Conservation (phyloP, 2,329 filamentous ascomycete genomes). For the Tolypocladium pustulatum region DNA sequence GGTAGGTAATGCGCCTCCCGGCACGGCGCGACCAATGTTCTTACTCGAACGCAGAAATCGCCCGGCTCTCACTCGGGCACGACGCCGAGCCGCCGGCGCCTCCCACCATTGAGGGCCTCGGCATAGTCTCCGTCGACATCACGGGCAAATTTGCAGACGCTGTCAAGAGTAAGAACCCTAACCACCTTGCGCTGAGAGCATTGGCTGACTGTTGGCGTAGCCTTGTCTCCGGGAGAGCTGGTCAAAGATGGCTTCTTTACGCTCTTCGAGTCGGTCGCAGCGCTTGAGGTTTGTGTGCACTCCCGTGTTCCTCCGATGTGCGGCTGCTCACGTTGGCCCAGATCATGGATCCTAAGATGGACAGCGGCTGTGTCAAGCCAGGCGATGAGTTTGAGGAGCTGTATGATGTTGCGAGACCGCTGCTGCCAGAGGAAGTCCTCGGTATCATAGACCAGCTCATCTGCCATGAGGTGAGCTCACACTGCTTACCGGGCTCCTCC, state of each 20-base stretch:
- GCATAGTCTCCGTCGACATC: constrained; percentile 47
- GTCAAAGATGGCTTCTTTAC: constrained; percentile 93
- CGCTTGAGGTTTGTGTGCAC: constrained; percentile 51
- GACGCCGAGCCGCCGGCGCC: constrained; percentile 17
- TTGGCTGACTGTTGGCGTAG: constrained; percentile 33
- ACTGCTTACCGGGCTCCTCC: background rate
- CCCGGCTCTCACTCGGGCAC: constrained; percentile 28
- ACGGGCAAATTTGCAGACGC: constrained; percentile 45
- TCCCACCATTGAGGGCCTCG: constrained; percentile 31
- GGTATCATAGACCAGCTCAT: constrained; percentile 92
- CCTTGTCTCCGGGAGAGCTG: constrained; percentile 67
- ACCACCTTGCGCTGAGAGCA: background rate
- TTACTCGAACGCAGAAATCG: constrained; percentile 25
- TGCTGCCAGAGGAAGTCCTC: constrained; percentile 70
- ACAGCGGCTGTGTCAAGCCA: constrained; percentile 73
- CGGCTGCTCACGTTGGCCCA: constrained; percentile 24
- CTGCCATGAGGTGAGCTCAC: constrained; percentile 62
- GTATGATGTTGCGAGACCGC: constrained; percentile 59
- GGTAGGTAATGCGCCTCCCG: constrained; percentile 13
- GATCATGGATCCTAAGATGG: constrained; percentile 99
- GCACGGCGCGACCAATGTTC: constrained; percentile 5
- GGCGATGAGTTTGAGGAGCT: constrained; percentile 76
- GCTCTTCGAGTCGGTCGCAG: constrained; percentile 86
- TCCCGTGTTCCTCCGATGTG: no score
- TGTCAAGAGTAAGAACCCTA: constrained; percentile 35